Evolutionary conservation across 345 rosid genomes (phyloP).

Genomic region (Raphanus sativus): DNA sequence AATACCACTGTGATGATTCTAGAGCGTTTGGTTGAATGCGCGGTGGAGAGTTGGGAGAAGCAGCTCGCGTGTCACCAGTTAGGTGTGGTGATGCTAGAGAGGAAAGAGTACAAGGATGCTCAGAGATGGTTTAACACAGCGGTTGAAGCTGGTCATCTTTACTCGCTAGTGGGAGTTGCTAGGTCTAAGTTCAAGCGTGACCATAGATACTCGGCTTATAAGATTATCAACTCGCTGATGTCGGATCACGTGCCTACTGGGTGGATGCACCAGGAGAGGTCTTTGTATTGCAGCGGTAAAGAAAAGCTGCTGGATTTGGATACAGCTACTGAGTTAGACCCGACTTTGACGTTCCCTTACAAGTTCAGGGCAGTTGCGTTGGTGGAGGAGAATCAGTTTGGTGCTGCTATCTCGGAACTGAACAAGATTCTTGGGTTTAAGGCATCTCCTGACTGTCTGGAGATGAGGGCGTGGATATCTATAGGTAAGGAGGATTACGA

Average conservation of each 20-base stretch:
- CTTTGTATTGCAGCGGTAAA: slow-evolving; percentile 72
- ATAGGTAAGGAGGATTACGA: slow-evolving; percentile 78
- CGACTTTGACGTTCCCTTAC: slow-evolving; percentile 85
- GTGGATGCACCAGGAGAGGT: slow-evolving; percentile 93
- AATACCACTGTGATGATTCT: slow-evolving; percentile 86
- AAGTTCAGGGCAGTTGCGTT: slow-evolving; percentile 70
- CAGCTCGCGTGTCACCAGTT: slow-evolving; percentile 81
- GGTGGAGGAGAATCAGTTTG: slow-evolving; percentile 68
- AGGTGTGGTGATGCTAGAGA: slow-evolving; percentile 88
- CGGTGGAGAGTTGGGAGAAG: slow-evolving; percentile 71
- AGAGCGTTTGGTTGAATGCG: slow-evolving; percentile 75
- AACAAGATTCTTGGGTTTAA: slow-evolving; percentile 74
- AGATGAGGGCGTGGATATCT: slow-evolving; percentile 86
- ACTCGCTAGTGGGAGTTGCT: slow-evolving; percentile 76
- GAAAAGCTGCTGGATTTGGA: slow-evolving; percentile 73
- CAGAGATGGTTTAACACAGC: slow-evolving; percentile 77
- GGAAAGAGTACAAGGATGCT: slow-evolving; percentile 89
- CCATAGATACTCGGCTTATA: slow-evolving; percentile 85
- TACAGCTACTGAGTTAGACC: slow-evolving; percentile 75
- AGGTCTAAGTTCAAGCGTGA: slow-evolving; percentile 86
- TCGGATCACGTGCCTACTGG: slow-evolving; percentile 64
- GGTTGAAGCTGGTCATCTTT: slow-evolving; percentile 66
- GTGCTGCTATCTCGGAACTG: slow-evolving; percentile 74
- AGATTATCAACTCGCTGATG: slow-evolving; percentile 66
- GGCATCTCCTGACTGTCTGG: slow-evolving; percentile 83